A percentile compares a stretch with the other conserved stretches of the same genome.
These are phyloP conservation scores for Priceomyces melissophilus DNA, from an alignment of 805 yeast genomes.

Conservation along the genomic window DNA sequence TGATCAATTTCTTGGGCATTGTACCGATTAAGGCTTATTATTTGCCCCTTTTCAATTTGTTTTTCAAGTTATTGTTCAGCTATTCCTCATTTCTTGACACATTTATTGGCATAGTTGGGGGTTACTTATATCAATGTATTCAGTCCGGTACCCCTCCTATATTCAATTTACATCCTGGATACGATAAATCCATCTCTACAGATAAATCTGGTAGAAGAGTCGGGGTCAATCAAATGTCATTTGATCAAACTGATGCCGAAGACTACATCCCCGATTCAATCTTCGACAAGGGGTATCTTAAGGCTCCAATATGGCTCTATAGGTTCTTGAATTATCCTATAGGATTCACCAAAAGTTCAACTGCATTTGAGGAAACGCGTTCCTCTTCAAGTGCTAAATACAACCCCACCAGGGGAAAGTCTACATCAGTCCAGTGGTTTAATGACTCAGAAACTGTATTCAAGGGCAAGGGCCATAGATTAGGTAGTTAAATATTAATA, in stretches of 20 bases:
- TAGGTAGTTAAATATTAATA: conserved; percentile 21
- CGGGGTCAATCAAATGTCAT: conserved; percentile 15
- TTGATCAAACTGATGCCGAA: conserved; percentile 4
- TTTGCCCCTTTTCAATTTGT: conserved; percentile 42
- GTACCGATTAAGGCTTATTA: conserved; percentile 56
- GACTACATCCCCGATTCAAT: conserved; percentile 37
- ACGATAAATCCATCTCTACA: conserved; percentile 15
- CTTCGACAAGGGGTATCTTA: conserved; percentile 51
- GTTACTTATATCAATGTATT: conserved; percentile 58
- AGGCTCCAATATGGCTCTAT: conserved; percentile 50
- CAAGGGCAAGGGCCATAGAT: conserved; percentile 34
- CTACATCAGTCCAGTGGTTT: conserved; percentile 8
- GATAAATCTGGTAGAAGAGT: conserved; percentile 24
- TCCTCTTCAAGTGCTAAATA: background rate
- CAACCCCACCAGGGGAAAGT: background rate
- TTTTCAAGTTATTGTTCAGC: conserved; percentile 39
- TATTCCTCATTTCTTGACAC: conserved; percentile 37
- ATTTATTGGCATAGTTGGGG: conserved; percentile 51
- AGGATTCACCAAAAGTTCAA: conserved; percentile 20
- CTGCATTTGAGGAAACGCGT: conserved; percentile 21
- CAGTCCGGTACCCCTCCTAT: conserved; percentile 52
- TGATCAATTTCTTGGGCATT: conserved; percentile 50
- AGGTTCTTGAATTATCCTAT: conserved; percentile 27
- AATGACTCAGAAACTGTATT: conserved; percentile 15
- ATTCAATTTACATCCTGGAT: conserved; percentile 35